These are phyloP conservation scores for Geranium brycei DNA, from an alignment of 345 rosid genomes.

Conservation along the genomic window DNA sequence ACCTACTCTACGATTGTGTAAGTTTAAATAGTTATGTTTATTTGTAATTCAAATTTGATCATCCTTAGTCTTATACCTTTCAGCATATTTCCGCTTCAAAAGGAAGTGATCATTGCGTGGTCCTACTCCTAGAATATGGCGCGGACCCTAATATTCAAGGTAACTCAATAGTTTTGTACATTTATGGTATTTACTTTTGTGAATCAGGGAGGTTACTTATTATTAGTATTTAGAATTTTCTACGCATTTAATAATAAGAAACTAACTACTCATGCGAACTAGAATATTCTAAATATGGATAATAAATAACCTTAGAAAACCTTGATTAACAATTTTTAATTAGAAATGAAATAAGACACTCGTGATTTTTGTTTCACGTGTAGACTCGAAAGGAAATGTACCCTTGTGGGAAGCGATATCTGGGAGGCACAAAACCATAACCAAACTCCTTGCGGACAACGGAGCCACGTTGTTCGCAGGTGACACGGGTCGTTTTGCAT, in stretches of 20 bases:
- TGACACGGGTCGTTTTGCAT: conserved; percentile 65
- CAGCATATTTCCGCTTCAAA: conserved; percentile 82
- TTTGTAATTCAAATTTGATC: too few relatives aligned
- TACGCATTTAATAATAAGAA: too few relatives aligned
- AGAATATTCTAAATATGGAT: too few relatives aligned
- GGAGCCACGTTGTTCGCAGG: conserved; percentile 39
- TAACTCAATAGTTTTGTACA: conserved; percentile 4
- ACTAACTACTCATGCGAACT: too few relatives aligned
- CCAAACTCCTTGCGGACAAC: conserved; percentile 31
- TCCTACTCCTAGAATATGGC: conserved; percentile 56
- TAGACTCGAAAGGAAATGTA: conserved; percentile 58
- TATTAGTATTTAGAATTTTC: too few relatives aligned
- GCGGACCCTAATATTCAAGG: conserved; percentile 73
- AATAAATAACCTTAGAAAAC: too few relatives aligned
- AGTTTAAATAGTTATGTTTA: too few relatives aligned
- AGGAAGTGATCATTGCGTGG: conserved; percentile 51
- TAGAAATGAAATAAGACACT: too few relatives aligned
- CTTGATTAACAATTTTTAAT: too few relatives aligned
- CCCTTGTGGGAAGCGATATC: conserved; percentile 82
- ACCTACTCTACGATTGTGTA: too few relatives aligned
- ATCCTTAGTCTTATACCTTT: conserved; percentile 6
- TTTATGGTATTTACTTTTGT: too few relatives aligned
- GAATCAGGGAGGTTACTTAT: too few relatives aligned
- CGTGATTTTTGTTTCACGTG: neutral
- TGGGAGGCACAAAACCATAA: conserved; percentile 42